Evolutionary conservation across 441 rosid genomes (phyloP).

Genomic region (Adansonia madagascariensis): DNA sequence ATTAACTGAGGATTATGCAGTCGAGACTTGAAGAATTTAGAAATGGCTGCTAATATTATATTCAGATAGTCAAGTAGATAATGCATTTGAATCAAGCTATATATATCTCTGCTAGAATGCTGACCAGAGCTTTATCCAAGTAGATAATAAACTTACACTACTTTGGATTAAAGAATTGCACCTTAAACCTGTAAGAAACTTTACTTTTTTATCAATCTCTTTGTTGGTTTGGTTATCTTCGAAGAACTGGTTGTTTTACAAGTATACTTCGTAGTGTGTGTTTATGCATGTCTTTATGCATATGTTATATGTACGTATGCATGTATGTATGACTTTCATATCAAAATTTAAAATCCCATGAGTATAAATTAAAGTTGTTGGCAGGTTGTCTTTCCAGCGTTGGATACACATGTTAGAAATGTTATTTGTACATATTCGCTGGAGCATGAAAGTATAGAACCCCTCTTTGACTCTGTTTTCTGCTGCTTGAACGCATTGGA

Average conservation of each 20-base stretch:
- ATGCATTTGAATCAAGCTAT: too few relatives aligned
- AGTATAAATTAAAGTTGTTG: constrained; percentile 26
- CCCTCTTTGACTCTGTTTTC: constrained; percentile 49
- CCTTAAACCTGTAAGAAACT: neutral
- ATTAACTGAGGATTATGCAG: constrained; percentile 1
- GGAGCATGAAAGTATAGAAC: constrained; percentile 61
- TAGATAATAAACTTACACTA: neutral
- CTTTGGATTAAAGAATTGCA: neutral
- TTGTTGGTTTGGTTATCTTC: too few relatives aligned
- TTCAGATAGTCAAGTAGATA: neutral
- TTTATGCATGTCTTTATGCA: neutral
- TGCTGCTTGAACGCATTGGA: constrained; percentile 43
- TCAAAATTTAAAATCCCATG: neutral
- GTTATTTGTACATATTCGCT: constrained; percentile 61
- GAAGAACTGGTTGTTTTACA: too few relatives aligned
- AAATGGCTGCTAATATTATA: neutral
- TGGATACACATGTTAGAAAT: constrained; percentile 55
- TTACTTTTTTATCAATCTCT: too few relatives aligned
- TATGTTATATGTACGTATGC: neutral
- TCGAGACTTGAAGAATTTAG: neutral
- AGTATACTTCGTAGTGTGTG: too few relatives aligned
- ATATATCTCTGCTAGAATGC: too few relatives aligned
- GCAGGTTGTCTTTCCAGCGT: constrained; percentile 74
- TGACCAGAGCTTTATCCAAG: neutral
- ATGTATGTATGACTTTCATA: neutral